These are phyloP conservation scores for Pseudofabraea citricarpa DNA, from an alignment of 2,329 filamentous ascomycete species.

Conservation along the genomic window DNA sequence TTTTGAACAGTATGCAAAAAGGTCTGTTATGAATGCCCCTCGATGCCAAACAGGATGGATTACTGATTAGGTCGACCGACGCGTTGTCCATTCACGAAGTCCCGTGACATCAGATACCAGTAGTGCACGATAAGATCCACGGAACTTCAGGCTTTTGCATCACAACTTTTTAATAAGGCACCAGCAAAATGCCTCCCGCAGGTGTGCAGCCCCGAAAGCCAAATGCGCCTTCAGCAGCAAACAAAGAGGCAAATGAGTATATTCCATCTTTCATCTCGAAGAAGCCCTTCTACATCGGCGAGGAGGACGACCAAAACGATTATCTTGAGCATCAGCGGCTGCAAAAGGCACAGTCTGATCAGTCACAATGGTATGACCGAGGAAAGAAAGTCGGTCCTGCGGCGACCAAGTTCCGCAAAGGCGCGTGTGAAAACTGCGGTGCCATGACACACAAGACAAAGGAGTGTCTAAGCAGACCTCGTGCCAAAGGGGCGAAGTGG, in stretches of 20 bases:
- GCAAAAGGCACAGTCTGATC: slow-evolving; percentile 58
- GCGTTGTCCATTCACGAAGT: no score
- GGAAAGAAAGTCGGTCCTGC: slow-evolving; percentile 80
- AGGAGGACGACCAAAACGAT: slow-evolving; percentile 72
- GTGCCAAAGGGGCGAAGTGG: slow-evolving; percentile 86
- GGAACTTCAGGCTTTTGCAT: background rate
- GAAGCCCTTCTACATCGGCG: slow-evolving; percentile 88
- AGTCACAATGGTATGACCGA: slow-evolving; percentile 89
- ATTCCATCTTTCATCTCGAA: slow-evolving; percentile 98
- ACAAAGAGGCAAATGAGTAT: slow-evolving; percentile 95
- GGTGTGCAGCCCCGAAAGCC: slow-evolving; percentile 28
- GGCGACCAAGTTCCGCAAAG: slow-evolving; percentile 95
- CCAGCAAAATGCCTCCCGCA: slow-evolving; percentile 33
- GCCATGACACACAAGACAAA: slow-evolving; percentile 95
- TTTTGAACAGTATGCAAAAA: no score
- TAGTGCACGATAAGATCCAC: background rate
- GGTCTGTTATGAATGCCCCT: no score
- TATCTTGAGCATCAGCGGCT: slow-evolving; percentile 95
- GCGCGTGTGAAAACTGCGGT: slow-evolving; percentile 97
- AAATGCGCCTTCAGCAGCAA: slow-evolving; percentile 36
- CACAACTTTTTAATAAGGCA: slow-evolving; percentile 1
- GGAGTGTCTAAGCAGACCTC: slow-evolving; percentile 83
- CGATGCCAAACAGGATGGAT: no score
- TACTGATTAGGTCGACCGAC: no score
- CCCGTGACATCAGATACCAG: no score